Percentiles rank a stretch among this genome's conserved stretches.
These are phyloP conservation scores for Cadophora gregata DNA, from an alignment of 2,329 filamentous ascomycete genomes.

Conservation along the genomic window DNA sequence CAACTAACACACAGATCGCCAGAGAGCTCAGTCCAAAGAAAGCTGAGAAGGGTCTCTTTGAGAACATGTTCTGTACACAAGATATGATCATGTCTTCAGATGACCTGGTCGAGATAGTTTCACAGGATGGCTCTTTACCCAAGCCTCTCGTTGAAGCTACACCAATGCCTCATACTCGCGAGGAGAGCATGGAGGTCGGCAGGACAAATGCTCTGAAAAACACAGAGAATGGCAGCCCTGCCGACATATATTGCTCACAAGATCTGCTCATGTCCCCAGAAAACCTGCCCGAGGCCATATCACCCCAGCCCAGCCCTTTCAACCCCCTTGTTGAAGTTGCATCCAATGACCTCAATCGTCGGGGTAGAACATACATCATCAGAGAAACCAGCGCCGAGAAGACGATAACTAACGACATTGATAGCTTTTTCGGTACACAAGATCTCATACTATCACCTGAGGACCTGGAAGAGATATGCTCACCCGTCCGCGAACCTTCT, in stretches of 20 bases:
- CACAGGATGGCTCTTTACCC: slow-evolving; percentile 30
- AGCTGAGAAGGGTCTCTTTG: slow-evolving; percentile 20
- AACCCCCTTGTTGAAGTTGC: neutral
- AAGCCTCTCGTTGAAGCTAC: neutral
- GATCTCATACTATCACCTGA: slow-evolving; percentile 55
- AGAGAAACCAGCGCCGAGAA: slow-evolving; percentile 31
- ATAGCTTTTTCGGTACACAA: slow-evolving; percentile 46
- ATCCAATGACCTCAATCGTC: neutral
- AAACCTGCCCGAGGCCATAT: slow-evolving; percentile 51
- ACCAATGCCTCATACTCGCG: neutral
- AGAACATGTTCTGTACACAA: slow-evolving; percentile 46
- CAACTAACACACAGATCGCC: slow-evolving; percentile 36
- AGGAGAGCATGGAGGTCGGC: too few relatives aligned
- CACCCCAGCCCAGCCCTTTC: slow-evolving; percentile 22
- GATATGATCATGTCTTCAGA: slow-evolving; percentile 55
- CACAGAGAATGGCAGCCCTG: neutral
- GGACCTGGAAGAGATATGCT: slow-evolving; percentile 52
- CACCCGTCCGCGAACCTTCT: slow-evolving; percentile 31
- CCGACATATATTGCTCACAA: slow-evolving; percentile 46
- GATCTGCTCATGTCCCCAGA: slow-evolving; percentile 55
- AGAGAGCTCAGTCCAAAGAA: slow-evolving; percentile 32
- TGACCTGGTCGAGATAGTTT: slow-evolving; percentile 52
- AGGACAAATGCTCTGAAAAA: neutral
- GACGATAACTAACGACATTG: slow-evolving; percentile 17
- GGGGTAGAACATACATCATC: slow-evolving; percentile 32